phyloP scores from a whole-genome alignment of 352 stramenopile species.

The Phytophthora agathidicida region DNA sequence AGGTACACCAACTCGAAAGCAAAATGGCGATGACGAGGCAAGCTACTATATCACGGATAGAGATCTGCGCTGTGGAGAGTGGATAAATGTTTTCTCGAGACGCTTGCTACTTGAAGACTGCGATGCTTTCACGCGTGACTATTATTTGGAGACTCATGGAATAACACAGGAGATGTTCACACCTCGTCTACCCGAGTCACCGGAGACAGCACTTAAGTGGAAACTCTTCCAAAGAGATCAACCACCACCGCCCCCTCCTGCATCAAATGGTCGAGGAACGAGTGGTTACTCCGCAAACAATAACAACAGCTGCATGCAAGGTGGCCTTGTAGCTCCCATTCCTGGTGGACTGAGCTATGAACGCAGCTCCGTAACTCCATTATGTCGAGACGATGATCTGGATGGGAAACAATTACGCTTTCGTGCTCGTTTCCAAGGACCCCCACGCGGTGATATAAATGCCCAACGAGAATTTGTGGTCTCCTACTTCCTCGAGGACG shows the following conservation, averaged over 20 bases:
- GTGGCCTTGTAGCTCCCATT: conserved; percentile 31
- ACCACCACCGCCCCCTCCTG: neutral
- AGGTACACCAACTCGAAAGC: conserved; percentile 23
- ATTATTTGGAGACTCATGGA: conserved; percentile 85
- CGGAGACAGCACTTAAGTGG: conserved; percentile 47
- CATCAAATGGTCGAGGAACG: conserved; percentile 26
- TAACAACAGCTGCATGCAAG: conserved; percentile 40
- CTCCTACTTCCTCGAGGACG: conserved; percentile 82
- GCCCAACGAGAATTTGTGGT: conserved; percentile 72
- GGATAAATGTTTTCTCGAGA: conserved; percentile 84
- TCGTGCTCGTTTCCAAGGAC: conserved; percentile 62
- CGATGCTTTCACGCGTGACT: conserved; percentile 90
- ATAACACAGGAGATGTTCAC: conserved; percentile 79
- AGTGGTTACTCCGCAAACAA: conserved; percentile 37
- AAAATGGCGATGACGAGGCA: conserved; percentile 17
- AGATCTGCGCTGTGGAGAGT: conserved; percentile 87
- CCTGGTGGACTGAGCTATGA: conserved; percentile 12
- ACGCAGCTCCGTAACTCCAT: conserved; percentile 15
- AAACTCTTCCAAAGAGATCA: conserved; percentile 53
- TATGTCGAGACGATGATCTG: conserved; percentile 48
- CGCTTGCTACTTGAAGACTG: conserved; percentile 92
- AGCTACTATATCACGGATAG: conserved; percentile 56
- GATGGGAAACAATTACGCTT: conserved; percentile 81
- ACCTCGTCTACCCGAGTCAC: conserved; percentile 1
- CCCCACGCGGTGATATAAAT: conserved; percentile 43